phyloP scores from a whole-genome alignment of 345 rosid genomes.

The Sisymbrium irio region DNA sequence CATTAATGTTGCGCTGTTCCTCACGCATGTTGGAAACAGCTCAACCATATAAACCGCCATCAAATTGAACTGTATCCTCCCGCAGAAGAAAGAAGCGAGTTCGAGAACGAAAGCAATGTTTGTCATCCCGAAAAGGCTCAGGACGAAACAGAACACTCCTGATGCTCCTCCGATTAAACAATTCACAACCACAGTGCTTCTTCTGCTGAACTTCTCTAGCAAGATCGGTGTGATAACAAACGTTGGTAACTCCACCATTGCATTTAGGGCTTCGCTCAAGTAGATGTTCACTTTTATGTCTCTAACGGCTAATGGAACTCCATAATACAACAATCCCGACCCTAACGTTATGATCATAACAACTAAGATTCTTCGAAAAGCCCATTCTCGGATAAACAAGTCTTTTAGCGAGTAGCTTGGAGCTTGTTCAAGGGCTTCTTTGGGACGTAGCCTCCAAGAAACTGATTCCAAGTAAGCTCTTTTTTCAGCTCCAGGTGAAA shows the following conservation, averaged over 20 bases:
- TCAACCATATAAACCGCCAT: slow-evolving; percentile 1
- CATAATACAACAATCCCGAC: not conserved
- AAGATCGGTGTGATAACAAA: slow-evolving; percentile 12
- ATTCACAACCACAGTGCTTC: slow-evolving; percentile 7
- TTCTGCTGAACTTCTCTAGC: not conserved
- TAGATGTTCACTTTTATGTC: slow-evolving; percentile 2
- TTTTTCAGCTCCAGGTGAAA: not conserved
- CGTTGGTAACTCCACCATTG: not conserved
- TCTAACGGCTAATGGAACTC: slow-evolving; percentile 8
- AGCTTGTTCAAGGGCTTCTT: not conserved
- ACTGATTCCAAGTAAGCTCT: not conserved
- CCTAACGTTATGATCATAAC: slow-evolving; percentile 3
- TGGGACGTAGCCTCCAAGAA: not conserved
- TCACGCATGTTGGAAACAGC: slow-evolving; percentile 8
- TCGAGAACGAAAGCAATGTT: not conserved
- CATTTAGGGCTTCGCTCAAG: not conserved
- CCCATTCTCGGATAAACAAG: slow-evolving; percentile 14
- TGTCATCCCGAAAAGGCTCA: not conserved
- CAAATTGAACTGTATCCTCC: not conserved
- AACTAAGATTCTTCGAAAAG: not conserved
- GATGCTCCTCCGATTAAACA: not conserved
- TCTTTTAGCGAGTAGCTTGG: not conserved
- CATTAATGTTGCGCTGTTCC: not conserved
- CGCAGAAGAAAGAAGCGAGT: slow-evolving; percentile 4
- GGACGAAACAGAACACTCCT: not conserved